Percentiles rank a stretch among this genome's conserved stretches.
phyloP scores from a whole-genome alignment of 495 filamentous ascomycete genomes.

The Neurospora sp. region DNA sequence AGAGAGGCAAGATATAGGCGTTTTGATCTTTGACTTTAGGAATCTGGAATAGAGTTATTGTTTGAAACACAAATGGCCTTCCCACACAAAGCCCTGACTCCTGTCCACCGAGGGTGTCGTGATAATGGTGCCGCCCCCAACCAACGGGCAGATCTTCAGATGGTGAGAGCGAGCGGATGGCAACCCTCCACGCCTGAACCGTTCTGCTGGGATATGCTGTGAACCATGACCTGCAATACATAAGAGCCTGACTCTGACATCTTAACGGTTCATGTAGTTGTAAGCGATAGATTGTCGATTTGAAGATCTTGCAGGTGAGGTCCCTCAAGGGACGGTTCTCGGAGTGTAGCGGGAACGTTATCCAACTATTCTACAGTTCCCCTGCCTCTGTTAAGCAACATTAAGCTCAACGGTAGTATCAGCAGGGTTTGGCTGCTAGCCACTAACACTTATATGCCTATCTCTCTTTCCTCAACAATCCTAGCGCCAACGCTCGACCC shows the following conservation, averaged over 20 bases:
- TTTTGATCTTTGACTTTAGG: not conserved
- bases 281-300: not conserved
- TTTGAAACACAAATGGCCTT: not conserved
- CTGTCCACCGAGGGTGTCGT: not conserved
- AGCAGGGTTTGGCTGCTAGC: fast-evolving
- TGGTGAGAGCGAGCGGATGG: not conserved
- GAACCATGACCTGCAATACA: not conserved
- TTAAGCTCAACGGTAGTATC: too few species aligned
- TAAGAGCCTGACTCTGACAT: not conserved
- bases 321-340: not conserved
- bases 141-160: not conserved
- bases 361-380: not conserved
- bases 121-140: not conserved
- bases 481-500: not conserved
- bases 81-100: not conserved
- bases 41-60: not conserved
- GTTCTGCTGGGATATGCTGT: not conserved
- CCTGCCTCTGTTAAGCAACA: not conserved
- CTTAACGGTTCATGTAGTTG: not conserved
- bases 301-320: not conserved
- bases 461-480: not conserved
- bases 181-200: not conserved
- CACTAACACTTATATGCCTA: not conserved
- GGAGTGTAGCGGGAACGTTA: not conserved
- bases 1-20: not conserved